Percentiles rank a stretch among this genome's conserved stretches.
Conservation (phyloP, 257 asterid species). For the Pogostemon cablin region DNA sequence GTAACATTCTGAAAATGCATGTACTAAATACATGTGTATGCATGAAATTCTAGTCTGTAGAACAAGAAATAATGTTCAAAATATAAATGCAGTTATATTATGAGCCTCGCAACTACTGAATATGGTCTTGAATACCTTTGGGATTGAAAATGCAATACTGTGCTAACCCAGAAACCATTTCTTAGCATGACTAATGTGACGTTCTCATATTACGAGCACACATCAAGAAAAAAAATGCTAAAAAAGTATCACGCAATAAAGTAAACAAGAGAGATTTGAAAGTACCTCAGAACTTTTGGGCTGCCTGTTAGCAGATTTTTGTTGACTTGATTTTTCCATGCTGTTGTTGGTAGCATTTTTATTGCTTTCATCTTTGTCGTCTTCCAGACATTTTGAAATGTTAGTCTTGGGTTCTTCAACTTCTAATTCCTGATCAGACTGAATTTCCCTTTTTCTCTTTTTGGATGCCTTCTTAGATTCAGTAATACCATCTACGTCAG, state of each 20-base stretch:
- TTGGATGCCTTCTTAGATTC: constrained; percentile 56
- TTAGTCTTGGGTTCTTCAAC: constrained; percentile 63
- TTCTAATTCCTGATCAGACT: constrained; percentile 43
- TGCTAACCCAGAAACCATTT: not conserved
- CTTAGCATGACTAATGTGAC: not conserved
- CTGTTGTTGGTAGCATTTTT: constrained; percentile 36
- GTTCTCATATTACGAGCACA: not conserved
- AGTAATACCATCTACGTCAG: constrained; percentile 42
- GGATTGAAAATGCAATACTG: not conserved
- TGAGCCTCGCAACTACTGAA: not conserved
- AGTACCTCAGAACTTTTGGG: constrained; percentile 62
- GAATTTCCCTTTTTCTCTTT: constrained; percentile 68
- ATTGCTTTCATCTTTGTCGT: constrained; percentile 38
- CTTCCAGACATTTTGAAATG: constrained; percentile 55
- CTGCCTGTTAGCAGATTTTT: constrained; percentile 53
- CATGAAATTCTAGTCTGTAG: not conserved
- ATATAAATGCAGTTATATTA: constrained; percentile 1
- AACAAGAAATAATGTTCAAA: constrained; percentile 21
- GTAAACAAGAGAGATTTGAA: constrained; percentile 9
- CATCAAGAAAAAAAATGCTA: constrained; percentile 3
- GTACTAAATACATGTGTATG: not conserved
- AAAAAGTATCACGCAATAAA: not conserved
- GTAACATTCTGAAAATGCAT: constrained; percentile 11
- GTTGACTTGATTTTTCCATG: constrained; percentile 38
- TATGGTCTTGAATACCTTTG: not conserved